Conservation (phyloP, 257 asterid genomes). For the Mentha longifolia region DNA sequence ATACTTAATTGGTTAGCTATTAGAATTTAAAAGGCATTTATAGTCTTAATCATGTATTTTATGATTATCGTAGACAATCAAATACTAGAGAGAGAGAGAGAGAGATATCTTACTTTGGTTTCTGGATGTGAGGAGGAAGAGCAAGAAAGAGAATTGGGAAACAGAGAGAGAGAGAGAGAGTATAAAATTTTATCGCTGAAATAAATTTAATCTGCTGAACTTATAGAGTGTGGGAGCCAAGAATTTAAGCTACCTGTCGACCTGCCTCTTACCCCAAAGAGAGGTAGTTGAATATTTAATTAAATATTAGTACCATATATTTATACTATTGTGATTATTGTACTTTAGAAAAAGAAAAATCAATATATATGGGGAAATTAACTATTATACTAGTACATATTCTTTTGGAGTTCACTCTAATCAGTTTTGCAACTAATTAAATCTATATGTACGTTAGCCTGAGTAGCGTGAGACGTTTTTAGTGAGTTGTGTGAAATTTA, state of each 20-base stretch:
- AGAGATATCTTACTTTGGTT: slow-evolving; percentile 9
- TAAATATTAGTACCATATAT: not conserved
- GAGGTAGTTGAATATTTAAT: slow-evolving; percentile 2
- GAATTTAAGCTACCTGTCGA: not conserved
- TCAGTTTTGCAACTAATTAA: not conserved
- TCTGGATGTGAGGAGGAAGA: slow-evolving; percentile 1
- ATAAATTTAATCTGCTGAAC: not conserved
- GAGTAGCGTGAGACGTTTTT: not conserved
- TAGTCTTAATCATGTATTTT: too few relatives aligned
- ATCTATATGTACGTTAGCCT: not conserved
- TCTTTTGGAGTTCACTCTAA: not conserved
- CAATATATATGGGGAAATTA: not conserved
- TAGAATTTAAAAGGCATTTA: not conserved
- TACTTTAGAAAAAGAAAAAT: not conserved
- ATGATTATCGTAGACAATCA: too few relatives aligned
- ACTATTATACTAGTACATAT: not conserved
- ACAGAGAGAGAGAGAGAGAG: not conserved
- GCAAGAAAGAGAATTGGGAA: not conserved
- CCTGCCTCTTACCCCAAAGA: too few relatives aligned
- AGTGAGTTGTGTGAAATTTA: not conserved
- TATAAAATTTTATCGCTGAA: not conserved
- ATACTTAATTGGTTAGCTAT: not conserved
- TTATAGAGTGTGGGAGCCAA: slow-evolving; percentile 8
- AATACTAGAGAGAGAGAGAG: not conserved
- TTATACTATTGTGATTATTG: not conserved